Conservation (phyloP, 2,329 filamentous ascomycete genomes). For the Stachybotrys echinatus region DNA sequence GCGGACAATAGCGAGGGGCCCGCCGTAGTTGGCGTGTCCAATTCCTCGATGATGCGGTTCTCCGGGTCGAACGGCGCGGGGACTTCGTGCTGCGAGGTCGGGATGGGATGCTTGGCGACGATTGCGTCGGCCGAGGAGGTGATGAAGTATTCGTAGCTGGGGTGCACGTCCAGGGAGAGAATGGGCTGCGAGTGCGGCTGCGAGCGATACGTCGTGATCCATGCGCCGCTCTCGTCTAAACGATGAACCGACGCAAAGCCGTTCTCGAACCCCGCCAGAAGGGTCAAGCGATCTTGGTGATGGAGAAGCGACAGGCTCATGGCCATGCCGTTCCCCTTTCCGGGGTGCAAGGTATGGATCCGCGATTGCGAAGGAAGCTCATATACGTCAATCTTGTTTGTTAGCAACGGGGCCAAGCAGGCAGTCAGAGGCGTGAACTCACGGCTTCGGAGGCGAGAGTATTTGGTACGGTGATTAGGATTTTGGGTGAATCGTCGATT, state of each 20-base stretch:
- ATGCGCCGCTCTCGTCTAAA: conserved; percentile 35
- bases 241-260: conserved; percentile 66
- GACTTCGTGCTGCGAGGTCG: conserved; percentile 21
- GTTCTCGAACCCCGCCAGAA: conserved; percentile 80
- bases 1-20: conserved; percentile 17
- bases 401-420: too few relatives aligned
- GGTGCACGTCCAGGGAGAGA: conserved; percentile 62
- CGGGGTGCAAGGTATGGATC: conserved; percentile 50
- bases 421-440: conserved; percentile 23
- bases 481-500: conserved; percentile 24
- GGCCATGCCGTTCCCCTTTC: conserved; percentile 68
- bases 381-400: conserved; percentile 68
- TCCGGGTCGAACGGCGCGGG: conserved; percentile 11
- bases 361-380: conserved; percentile 70
- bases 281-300: conserved; percentile 43
- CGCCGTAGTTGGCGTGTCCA: conserved; percentile 9
- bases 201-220: conserved; percentile 54
- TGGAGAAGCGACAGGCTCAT: conserved; percentile 72
- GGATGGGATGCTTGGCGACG: conserved; percentile 70
- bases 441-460: conserved; percentile 67
- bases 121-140: conserved; percentile 80
- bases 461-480: conserved; percentile 77
- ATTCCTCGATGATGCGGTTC: conserved; percentile 18
- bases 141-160: conserved; percentile 54
- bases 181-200: conserved; percentile 75